Conservation (phyloP, 345 rosid genomes). For the Arabidopsis arenosa region DNA sequence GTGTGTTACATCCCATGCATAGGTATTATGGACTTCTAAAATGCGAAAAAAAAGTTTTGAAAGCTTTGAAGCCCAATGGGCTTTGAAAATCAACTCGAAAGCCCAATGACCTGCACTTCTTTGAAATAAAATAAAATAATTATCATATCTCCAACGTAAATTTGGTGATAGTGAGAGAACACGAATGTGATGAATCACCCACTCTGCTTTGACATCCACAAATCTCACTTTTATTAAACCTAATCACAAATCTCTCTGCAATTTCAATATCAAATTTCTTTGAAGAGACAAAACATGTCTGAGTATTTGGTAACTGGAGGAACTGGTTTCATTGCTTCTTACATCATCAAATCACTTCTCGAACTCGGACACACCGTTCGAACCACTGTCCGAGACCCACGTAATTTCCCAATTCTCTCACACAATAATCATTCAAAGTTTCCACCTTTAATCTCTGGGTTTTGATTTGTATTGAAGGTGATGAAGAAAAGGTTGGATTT, state of each 20-base stretch:
- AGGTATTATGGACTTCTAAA: not conserved
- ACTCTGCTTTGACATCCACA: constrained; percentile 26
- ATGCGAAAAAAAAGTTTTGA: not conserved
- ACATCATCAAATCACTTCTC: constrained; percentile 70
- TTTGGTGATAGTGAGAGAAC: not conserved
- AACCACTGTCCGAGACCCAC: constrained; percentile 81
- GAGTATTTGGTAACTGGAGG: constrained; percentile 95
- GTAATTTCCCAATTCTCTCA: constrained; percentile 42
- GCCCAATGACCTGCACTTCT: not conserved
- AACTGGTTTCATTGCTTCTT: constrained; percentile 83
- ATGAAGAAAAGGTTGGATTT: constrained; percentile 62
- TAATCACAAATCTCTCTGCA: constrained; percentile 13
- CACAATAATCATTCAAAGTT: not conserved
- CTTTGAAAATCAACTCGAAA: not conserved
- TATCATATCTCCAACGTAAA: not conserved
- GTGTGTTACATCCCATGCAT: too few relatives aligned
- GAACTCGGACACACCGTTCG: constrained; percentile 70
- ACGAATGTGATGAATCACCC: constrained; percentile 27
- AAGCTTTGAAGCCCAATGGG: not conserved
- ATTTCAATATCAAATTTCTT: not conserved
- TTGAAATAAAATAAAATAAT: not conserved
- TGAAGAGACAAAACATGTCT: constrained; percentile 50
- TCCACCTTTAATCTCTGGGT: not conserved
- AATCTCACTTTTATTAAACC: constrained; percentile 31
- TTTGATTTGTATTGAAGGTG: constrained; percentile 32